Percentiles rank a stretch among this genome's conserved stretches.
phyloP scores from a whole-genome alignment of 805 yeast genomes.

The Jamesozyma rosinii region DNA sequence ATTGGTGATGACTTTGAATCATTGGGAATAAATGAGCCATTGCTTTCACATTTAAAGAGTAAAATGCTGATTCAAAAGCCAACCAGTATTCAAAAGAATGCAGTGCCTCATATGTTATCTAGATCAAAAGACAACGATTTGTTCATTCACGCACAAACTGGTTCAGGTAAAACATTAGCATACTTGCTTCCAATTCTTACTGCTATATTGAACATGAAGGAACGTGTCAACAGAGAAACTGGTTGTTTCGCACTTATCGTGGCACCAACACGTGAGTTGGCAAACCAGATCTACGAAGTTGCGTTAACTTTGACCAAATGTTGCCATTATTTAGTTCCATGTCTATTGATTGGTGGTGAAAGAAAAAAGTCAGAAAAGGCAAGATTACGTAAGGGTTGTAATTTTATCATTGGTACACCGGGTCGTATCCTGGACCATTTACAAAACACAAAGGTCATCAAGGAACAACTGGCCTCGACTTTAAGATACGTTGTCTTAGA shows the following conservation, averaged over 20 bases:
- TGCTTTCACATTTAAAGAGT: conserved; percentile 47
- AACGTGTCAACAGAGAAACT: conserved; percentile 44
- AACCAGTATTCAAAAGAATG: conserved; percentile 78
- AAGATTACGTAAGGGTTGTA: conserved; percentile 87
- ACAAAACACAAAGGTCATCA: conserved; percentile 73
- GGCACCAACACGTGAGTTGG: conserved; percentile 92
- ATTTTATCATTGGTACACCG: conserved; percentile 93
- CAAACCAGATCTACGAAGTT: conserved; percentile 79
- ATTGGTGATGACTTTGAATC: conserved; percentile 56
- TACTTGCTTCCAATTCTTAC: conserved; percentile 77
- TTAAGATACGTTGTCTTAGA: conserved; percentile 85
- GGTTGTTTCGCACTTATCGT: conserved; percentile 85
- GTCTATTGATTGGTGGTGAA: conserved; percentile 96
- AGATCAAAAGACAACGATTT: conserved; percentile 47
- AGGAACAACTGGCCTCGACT: conserved; percentile 44
- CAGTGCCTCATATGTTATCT: conserved; percentile 51
- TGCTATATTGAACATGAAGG: conserved; percentile 49
- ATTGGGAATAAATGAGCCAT: conserved; percentile 51
- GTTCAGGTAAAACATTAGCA: conserved; percentile 93
- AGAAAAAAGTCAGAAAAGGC: conserved; percentile 96
- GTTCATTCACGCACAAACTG: conserved; percentile 93
- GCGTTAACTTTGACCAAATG: conserved; percentile 62
- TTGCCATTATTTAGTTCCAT: conserved; percentile 87
- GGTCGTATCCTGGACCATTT: conserved; percentile 93
- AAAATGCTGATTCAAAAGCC: conserved; percentile 55